These are phyloP conservation scores for Colletotrichum cordylinicola DNA, from an alignment of 2,329 filamentous ascomycete genomes.

Conservation along the genomic window DNA sequence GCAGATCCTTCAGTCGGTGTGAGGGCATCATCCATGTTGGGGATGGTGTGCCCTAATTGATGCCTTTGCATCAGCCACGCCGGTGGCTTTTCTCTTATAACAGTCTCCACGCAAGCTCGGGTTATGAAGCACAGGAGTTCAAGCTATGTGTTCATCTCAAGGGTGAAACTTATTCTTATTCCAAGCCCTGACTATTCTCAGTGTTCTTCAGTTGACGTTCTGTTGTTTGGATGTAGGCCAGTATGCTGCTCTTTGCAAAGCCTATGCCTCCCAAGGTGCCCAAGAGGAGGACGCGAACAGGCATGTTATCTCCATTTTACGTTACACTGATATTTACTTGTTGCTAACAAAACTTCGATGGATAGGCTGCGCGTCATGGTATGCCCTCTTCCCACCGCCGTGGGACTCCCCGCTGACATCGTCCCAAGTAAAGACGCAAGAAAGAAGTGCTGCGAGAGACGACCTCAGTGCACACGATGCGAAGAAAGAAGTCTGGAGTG, in stretches of 20 bases:
- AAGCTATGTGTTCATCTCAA: not conserved
- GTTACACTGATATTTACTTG: not conserved
- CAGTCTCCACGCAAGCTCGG: not conserved
- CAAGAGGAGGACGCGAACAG: not conserved
- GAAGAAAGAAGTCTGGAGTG: slow-evolving; percentile 52
- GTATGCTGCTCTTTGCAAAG: not conserved
- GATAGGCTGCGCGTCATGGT: not conserved
- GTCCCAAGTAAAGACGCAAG: slow-evolving; percentile 41
- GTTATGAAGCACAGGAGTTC: not conserved
- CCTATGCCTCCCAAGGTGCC: not conserved
- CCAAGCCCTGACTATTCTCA: not conserved
- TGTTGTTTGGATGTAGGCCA: not conserved
- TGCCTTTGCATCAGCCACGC: not conserved
- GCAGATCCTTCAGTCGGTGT: not conserved
- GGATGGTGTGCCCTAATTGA: not conserved
- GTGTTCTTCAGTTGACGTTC: not conserved
- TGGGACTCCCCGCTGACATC: not conserved
- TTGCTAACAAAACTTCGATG: not conserved
- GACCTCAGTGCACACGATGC: slow-evolving; percentile 56
- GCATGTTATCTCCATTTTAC: not conserved
- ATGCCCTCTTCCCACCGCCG: not conserved
- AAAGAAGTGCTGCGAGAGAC: slow-evolving; percentile 61
- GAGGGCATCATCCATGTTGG: not conserved
- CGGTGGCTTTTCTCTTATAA: not conserved
- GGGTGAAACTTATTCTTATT: not conserved